These are phyloP conservation scores for Suaeda aralocaspica DNA, from an alignment of 148 eudicot genomes.

Conservation along the genomic window DNA sequence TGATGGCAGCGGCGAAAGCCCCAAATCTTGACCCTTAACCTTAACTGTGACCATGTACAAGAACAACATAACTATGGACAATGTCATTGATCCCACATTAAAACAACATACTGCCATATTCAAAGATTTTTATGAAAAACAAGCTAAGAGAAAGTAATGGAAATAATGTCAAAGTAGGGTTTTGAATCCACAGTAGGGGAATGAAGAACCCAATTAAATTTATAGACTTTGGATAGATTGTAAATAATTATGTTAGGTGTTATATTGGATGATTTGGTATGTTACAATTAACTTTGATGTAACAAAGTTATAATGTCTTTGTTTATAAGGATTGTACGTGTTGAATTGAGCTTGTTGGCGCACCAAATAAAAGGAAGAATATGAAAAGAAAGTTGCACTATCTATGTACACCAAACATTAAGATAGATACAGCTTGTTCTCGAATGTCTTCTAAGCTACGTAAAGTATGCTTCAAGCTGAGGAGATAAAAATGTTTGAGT, in stretches of 20 bases:
- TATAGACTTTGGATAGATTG: constrained; percentile 13
- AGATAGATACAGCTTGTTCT: background rate
- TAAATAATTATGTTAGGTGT: background rate
- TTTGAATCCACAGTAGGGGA: background rate
- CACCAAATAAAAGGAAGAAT: background rate
- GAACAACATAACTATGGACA: constrained; percentile 8
- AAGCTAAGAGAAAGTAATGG: background rate
- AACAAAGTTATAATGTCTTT: background rate
- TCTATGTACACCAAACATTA: constrained; percentile 14
- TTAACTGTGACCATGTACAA: background rate
- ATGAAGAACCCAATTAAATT: constrained; percentile 6
- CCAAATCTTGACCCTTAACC: constrained; percentile 18
- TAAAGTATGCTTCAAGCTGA: background rate
- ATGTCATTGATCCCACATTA: background rate
- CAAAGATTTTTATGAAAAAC: no score
- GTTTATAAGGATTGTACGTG: constrained; percentile 6
- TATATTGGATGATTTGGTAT: constrained; percentile 3
- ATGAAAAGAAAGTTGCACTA: background rate
- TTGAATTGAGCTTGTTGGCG: constrained; percentile 1
- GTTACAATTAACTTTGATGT: background rate
- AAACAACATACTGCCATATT: background rate
- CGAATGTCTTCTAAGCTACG: constrained; percentile 15
- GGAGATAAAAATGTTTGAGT: no score
- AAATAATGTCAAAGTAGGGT: background rate
- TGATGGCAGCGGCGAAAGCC: constrained; percentile 11